Base-by-base conservation (phyloP, 2,329 filamentous ascomycete genomes). In the Amphichorda felina region DNA sequence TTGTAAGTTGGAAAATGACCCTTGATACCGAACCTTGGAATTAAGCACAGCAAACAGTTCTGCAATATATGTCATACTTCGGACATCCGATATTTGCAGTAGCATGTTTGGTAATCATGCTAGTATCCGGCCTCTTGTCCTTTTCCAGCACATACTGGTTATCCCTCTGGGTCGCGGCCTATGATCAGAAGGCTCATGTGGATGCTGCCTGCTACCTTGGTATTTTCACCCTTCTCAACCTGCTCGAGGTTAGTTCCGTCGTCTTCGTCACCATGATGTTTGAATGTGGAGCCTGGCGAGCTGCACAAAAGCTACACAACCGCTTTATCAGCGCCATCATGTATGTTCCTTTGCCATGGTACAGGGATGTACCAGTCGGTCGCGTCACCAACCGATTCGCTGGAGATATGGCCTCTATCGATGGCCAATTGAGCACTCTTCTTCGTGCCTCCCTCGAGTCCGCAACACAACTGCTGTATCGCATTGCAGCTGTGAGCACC, bases 341-440 rank as follows among this genome's bases (percentile, higher is more conserved):
- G 54, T 56, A 58, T 17, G 72, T 71, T 4, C 66, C 72, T 1
- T 55, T 75, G 8, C 63, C 66, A 4, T 76, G 71, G 71, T 75
- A 70, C 44, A 70, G 72, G 46, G 51, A 65, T 32, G 61, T 70
- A 2, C 64, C 70, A 0, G 60, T 69, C 13, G 66, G 70, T 10
- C 62, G 70, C 28, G 61, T 71, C 37, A 60, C 68, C 37, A 72
- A 73, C 44, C 64, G 72, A 10, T 71, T 75, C 42, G 67, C 68
- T 1, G 67, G 70, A 25, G 71, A 75, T 40, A 72, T 73, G 48
- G 58, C 61, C n/a, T 70, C 70, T 0, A 60, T 75, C 35, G 72
- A 75, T 42, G 63, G 59, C 7, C 45, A 53, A 2, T 50, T 75
- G 6, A 59, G 62, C 15, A 53, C 56, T 2, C 60, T 68, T 55